These are phyloP conservation scores for Starmerella sp. DNA, from an alignment of 805 yeast species.

Conservation along the genomic window DNA sequence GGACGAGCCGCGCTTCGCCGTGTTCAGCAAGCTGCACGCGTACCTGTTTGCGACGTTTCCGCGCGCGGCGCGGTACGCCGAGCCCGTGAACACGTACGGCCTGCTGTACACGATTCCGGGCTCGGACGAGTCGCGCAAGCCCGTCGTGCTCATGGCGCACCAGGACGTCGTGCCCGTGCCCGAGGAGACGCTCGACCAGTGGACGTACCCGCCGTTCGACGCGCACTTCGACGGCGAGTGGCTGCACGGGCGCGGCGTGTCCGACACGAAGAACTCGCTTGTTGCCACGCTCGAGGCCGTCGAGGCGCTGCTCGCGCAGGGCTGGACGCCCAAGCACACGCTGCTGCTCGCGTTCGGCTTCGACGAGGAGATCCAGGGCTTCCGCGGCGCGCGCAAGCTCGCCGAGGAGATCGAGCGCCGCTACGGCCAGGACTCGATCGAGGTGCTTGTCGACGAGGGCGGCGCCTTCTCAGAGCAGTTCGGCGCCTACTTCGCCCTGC, in stretches of 20 bases:
- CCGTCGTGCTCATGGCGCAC: conserved; percentile 60
- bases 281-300: conserved; percentile 52
- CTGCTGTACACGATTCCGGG: conserved; percentile 55
- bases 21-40: conserved; percentile 40
- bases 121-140: conserved; percentile 39
- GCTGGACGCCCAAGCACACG: conserved; percentile 46
- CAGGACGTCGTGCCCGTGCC: conserved; percentile 70
- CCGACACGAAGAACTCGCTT: conserved; percentile 57
- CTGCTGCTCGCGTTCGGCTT: conserved; percentile 54
- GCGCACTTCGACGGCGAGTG: conserved; percentile 52
- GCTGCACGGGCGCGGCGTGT: conserved; percentile 62
- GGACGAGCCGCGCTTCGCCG: conserved; percentile 42
- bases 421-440: conserved; percentile 52
- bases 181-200: conserved; percentile 38
- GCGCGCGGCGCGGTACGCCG: conserved; percentile 36
- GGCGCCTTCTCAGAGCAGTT: conserved; percentile 33
- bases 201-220: conserved; percentile 56
- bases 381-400: conserved; percentile 48
- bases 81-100: conserved; percentile 48
- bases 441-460: conserved; percentile 64
- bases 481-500: conserved; percentile 42
- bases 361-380: conserved; percentile 63
- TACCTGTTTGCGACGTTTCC: conserved; percentile 50
- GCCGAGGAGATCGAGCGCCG: conserved; percentile 38
- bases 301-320: conserved; percentile 42